A percentile compares a stretch with the other conserved stretches of the same genome.
Conservation (phyloP, 306 rosid genomes). For the Quillaja saponaria region DNA sequence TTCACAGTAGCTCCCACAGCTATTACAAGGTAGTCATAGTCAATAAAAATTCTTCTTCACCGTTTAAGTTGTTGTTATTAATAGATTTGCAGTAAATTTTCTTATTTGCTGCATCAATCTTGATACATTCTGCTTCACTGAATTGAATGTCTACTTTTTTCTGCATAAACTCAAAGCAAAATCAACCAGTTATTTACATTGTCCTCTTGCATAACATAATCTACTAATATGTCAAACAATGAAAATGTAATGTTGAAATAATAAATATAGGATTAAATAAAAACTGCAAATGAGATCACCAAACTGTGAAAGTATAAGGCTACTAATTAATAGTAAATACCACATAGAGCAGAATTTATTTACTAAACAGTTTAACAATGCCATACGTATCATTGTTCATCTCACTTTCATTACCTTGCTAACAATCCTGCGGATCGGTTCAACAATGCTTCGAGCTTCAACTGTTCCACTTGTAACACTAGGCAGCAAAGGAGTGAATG, state of each 20-base stretch:
- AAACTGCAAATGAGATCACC: background rate
- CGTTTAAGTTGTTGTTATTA: conserved; percentile 50
- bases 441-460: conserved; percentile 93
- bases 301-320: background rate
- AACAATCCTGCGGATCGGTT: conserved; percentile 79
- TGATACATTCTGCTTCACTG: conserved; percentile 84
- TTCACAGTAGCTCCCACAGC: conserved; percentile 88
- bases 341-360: background rate
- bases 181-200: conserved; percentile 8
- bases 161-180: conserved; percentile 44
- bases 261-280: background rate
- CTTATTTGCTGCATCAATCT: conserved; percentile 84
- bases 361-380: background rate
- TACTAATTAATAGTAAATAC: background rate
- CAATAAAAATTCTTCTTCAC: conserved; percentile 67
- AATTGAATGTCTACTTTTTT: conserved; percentile 59
- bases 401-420: conserved; percentile 51
- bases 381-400: background rate
- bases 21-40: conserved; percentile 78
- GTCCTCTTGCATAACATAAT: background rate
- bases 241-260: too few relatives aligned
- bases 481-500: conserved; percentile 91
- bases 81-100: conserved; percentile 75
- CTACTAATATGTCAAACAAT: background rate
- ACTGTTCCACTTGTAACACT: conserved; percentile 95